Base-by-base conservation (phyloP, 345 rosid genomes). In the Citrus medica region DNA sequence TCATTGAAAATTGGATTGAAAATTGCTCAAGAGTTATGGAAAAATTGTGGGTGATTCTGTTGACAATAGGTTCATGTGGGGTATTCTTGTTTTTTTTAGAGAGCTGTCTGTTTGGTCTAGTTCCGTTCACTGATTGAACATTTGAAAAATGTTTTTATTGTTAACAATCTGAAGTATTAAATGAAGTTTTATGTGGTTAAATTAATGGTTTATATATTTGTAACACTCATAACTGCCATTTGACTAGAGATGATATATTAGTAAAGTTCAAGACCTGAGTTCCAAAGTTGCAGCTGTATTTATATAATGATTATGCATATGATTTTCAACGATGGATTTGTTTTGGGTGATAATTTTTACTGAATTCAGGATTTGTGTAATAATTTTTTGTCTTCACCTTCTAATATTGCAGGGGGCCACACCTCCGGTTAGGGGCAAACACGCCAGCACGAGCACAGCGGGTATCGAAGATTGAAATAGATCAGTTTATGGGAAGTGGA, bases 391-490 rank as follows among this genome's bases (percentile, higher is more conserved):
- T 19, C 40, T 33, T 40, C 8, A 17, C 32, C 14, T n/a, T 67
- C 30, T 10, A n/a, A 67, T n/a, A 67, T 67, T 67, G 32, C 80
- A 90, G 87, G 71, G 89, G 84, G n/a, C 90, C 91, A 10, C 80
- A 84, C 8, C 73, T 88, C 4, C 74, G 89, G 82, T 69, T 90
- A 53, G 93, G 93, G 22, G 90, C 80, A 53, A 88, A 84, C 71
- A 80, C 82, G 80, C 91, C 93, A 6, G 91, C 93, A 27, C 86
- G 87, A 82, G 91, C 90, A 71, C 89, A 88, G 63, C 79, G 81
- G 38, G 83, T 83, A 78, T 1, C 71, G 1, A 84, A 79, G 78
- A 79, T 67, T 2, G 82, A 87, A 82, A 61, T 79, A 59, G 88
- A 83, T 65, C 87, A 86, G 37, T 81, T 66, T 21, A 74, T 80